Percentiles rank a stretch among this genome's conserved stretches.
Conservation (phyloP, 495 filamentous ascomycete species). For the Sphaerosporella brunnea region DNA sequence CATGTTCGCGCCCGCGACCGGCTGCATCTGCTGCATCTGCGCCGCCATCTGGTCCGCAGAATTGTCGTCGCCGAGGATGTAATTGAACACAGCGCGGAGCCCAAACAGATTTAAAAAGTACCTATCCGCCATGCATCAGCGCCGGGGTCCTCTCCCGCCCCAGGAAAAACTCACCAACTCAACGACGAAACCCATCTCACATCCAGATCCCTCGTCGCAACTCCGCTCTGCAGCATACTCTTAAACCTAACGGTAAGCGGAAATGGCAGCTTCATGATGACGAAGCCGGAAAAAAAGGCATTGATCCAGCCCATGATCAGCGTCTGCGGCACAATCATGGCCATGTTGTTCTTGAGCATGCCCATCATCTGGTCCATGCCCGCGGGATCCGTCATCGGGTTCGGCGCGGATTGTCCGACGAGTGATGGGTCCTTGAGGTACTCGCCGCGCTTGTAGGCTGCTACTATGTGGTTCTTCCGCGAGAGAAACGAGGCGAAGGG, state of each 20-base stretch:
- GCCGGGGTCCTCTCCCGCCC: no score
- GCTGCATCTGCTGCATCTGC: constrained; percentile 75
- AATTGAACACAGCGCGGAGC: constrained; percentile 92
- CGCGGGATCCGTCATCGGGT: constrained; percentile 92
- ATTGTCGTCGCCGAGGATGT: constrained; percentile 88
- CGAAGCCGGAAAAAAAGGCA: constrained; percentile 93
- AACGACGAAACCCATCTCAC: constrained; percentile 95
- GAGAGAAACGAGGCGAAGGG: constrained; percentile 55
- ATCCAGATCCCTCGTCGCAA: constrained; percentile 87
- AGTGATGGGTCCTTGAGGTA: constrained; percentile 79
- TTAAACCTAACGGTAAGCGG: constrained; percentile 96
- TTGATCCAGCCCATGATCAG: constrained; percentile 99
- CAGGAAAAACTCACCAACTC: constrained; percentile 64
- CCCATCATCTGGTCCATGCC: constrained; percentile 99
- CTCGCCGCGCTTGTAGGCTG: constrained; percentile 61
- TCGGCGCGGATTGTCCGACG: constrained; percentile 70
- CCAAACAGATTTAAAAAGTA: constrained; percentile 96
- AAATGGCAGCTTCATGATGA: constrained; percentile 98
- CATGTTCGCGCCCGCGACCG: constrained; percentile 46
- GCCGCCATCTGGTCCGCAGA: constrained; percentile 85
- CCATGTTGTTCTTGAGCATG: constrained; percentile 99
- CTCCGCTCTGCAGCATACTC: constrained; percentile 93
- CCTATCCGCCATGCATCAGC: no score
- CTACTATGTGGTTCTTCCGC: constrained; percentile 62
- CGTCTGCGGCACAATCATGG: constrained; percentile 98